phyloP scores from a whole-genome alignment of 2,329 filamentous ascomycete species.

The Penicillium brasilianum region DNA sequence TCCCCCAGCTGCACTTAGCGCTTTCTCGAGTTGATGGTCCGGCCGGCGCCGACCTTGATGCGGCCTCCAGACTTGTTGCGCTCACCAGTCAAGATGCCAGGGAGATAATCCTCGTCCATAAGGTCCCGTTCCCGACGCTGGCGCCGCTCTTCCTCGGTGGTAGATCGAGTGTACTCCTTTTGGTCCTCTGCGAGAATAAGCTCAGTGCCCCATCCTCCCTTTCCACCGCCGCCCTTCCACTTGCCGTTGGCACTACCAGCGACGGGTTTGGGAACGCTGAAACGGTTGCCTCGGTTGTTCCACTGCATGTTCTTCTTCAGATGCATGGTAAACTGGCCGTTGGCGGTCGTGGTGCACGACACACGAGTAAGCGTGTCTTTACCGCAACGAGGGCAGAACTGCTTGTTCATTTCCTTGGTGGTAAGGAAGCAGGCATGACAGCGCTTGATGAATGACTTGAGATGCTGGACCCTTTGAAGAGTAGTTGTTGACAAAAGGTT shows the following conservation, averaged over 20 bases:
- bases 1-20: conserved; percentile 35
- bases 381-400: conserved; percentile 92
- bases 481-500: conserved; percentile 77
- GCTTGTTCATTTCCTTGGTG: conserved; percentile 80
- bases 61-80: conserved; percentile 68
- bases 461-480: conserved; percentile 77
- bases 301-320: conserved; percentile 95
- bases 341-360: conserved; percentile 79
- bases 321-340: conserved; percentile 82
- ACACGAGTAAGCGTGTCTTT: conserved; percentile 84
- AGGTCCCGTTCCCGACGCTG: conserved; percentile 72
- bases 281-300: conserved; percentile 91
- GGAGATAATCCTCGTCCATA: conserved; percentile 95
- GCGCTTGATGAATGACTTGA: conserved; percentile 87
- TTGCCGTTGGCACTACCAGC: conserved; percentile 82
- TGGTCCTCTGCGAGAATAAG: conserved; percentile 93
- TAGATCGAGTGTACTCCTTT: conserved; percentile 79
- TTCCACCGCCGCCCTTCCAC: conserved; percentile 70
- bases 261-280: conserved; percentile 88
- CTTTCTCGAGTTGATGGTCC: conserved; percentile 80
- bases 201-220: conserved; percentile 82
- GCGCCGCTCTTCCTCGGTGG: conserved; percentile 65
- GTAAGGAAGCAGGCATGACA: conserved; percentile 93
- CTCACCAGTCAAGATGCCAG: conserved; percentile 80
- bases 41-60: conserved; percentile 81